A percentile compares a stretch with the other conserved stretches of the same genome.
phyloP scores from a whole-genome alignment of 2,329 filamentous ascomycete species.

The Diaporthe velutina region DNA sequence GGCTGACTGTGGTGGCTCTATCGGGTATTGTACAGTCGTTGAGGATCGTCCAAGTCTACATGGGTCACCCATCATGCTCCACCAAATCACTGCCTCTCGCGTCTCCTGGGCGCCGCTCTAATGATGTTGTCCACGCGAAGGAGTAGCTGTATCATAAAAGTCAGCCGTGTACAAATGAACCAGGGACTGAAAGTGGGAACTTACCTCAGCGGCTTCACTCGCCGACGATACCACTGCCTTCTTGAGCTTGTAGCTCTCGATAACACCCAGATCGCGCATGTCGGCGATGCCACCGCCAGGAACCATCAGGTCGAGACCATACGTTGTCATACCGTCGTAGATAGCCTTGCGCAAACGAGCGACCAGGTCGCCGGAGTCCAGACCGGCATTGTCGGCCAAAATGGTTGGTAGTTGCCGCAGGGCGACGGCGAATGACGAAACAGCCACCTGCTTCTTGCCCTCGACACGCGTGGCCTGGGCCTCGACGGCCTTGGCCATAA shows the following conservation, averaged over 20 bases:
- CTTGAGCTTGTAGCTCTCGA: constrained; percentile 99
- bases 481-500: constrained; percentile 98
- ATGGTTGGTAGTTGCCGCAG: constrained; percentile 96
- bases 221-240: constrained; percentile 97
- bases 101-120: constrained; percentile 86
- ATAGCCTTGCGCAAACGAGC: constrained; percentile 92
- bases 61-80: constrained; percentile 1
- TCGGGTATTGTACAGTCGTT: constrained; percentile 41
- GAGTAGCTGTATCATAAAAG: constrained; percentile 72
- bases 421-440: constrained; percentile 89
- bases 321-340: constrained; percentile 93
- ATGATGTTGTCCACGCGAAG: constrained; percentile 98
- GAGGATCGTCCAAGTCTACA: constrained; percentile 7
- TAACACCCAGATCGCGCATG: constrained; percentile 94
- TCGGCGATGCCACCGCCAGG: constrained; percentile 94
- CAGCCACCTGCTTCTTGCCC: constrained; percentile 96
- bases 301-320: constrained; percentile 88
- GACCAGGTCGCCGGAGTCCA: constrained; percentile 95
- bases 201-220: constrained; percentile 94
- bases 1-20: constrained; percentile 38
- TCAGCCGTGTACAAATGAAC: constrained; percentile 32
- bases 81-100: constrained; percentile 77
- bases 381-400: constrained; percentile 94
- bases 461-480: constrained; percentile 92
- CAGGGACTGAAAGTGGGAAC: constrained; percentile 46